phyloP scores from a whole-genome alignment of 495 filamentous ascomycete species.

The Talaromyces thailandensis region DNA sequence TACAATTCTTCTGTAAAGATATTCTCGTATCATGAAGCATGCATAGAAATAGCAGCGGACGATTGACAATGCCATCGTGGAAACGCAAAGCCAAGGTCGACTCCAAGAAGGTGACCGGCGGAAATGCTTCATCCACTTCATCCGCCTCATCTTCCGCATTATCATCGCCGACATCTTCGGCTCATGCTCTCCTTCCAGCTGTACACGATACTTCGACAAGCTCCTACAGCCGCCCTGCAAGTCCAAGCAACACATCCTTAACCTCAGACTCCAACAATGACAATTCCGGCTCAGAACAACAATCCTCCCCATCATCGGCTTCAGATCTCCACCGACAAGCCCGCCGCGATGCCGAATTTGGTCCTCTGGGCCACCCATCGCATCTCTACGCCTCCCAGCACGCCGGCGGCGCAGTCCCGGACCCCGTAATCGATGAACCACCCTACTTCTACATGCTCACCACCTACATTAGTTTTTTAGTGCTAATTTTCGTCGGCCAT shows the following conservation, averaged over 20 bases:
- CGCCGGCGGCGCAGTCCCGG: constrained; percentile 54
- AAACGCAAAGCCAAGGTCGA: constrained; percentile 16
- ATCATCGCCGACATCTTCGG: constrained; percentile 5
- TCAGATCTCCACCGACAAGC: constrained; percentile 55
- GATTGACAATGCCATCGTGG: constrained; percentile 16
- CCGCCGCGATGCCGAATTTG: constrained; percentile 72
- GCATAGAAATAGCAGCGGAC: not conserved
- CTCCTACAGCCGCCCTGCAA: not conserved
- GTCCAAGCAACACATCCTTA: not conserved
- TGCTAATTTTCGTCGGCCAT: constrained; percentile 81
- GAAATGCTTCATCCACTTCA: not conserved
- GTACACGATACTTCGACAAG: constrained; percentile 10
- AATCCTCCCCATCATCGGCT: constrained; percentile 48
- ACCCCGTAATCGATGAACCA: constrained; percentile 76
- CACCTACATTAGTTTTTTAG: constrained; percentile 86
- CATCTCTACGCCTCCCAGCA: constrained; percentile 72
- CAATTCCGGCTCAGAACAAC: not conserved
- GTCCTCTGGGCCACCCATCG: constrained; percentile 57
- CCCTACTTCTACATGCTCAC: constrained; percentile 82
- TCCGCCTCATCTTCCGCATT: not conserved
- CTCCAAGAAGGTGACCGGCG: constrained; percentile 9
- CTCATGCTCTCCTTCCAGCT: constrained; percentile 13
- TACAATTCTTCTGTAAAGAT: not conserved
- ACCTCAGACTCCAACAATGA: not conserved
- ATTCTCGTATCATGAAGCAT: not conserved